Evolutionary conservation across 192 early-diverging fungal species (phyloP).

Genomic region (Chytriomyces sp.): DNA sequence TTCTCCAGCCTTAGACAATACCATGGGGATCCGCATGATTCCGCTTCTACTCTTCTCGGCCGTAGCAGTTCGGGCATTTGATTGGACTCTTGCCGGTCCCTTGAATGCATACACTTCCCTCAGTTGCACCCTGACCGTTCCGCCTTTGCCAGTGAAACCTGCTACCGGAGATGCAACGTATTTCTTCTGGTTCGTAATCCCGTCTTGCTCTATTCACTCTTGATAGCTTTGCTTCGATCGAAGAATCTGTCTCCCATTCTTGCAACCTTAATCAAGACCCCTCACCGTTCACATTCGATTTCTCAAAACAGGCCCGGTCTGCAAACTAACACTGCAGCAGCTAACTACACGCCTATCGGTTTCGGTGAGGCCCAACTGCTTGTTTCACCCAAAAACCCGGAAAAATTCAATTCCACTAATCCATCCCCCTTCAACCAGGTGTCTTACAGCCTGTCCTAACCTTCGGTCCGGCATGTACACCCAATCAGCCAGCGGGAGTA

Average conservation of each 20-base stretch:
- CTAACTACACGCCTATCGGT: conserved; percentile 15
- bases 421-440: neutral
- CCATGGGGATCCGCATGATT: neutral
- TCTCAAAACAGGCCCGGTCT: conserved; percentile 12
- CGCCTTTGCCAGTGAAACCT: conserved; percentile 10
- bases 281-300: neutral
- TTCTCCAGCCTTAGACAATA: no score
- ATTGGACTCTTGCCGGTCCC: conserved; percentile 23
- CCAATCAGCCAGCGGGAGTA: conserved; percentile 17
- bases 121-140: conserved; percentile 6
- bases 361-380: neutral
- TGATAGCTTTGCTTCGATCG: neutral
- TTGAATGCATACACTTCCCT: conserved; percentile 18
- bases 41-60: neutral
- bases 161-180: conserved; percentile 22
- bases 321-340: neutral
- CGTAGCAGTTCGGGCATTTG: neutral
- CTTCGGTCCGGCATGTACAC: conserved; percentile 21
- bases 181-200: conserved; percentile 26
- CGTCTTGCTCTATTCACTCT: neutral
- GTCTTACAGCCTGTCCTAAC: conserved; percentile 24
- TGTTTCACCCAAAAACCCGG: neutral
- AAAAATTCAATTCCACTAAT: neutral
- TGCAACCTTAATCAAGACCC: neutral
- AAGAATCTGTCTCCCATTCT: neutral